Conservation (phyloP, 441 rosid genomes). For the Sinapis alba region DNA sequence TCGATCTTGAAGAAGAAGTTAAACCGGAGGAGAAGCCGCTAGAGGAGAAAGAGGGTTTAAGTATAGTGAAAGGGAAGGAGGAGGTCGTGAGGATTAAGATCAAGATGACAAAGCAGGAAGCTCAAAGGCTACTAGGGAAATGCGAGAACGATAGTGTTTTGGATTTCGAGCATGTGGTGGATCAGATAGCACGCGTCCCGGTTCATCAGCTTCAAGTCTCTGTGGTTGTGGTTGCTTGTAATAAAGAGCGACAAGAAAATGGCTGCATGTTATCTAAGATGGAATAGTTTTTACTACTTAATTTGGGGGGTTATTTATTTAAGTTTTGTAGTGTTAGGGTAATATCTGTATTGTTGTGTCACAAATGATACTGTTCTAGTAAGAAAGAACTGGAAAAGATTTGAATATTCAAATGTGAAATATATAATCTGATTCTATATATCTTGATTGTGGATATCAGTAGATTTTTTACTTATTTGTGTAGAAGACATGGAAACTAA, state of each 20-base stretch:
- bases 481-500: not conserved
- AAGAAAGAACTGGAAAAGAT: not conserved
- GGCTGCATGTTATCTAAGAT: constrained; percentile 18
- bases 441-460: not conserved
- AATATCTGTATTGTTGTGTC: not conserved
- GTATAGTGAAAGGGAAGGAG: constrained; percentile 14
- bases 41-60: constrained; percentile 20
- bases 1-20: constrained; percentile 21
- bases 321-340: constrained; percentile 7
- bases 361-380: not conserved
- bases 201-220: constrained; percentile 35
- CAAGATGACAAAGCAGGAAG: constrained; percentile 40
- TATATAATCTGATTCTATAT: not conserved
- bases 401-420: not conserved
- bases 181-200: constrained; percentile 32
- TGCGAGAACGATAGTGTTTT: constrained; percentile 30
- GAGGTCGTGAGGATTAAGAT: constrained; percentile 37
- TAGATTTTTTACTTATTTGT: not conserved
- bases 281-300: not conserved
- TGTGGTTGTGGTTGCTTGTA: constrained; percentile 28
- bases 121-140: constrained; percentile 27
- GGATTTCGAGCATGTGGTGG: constrained; percentile 29
- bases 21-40: constrained; percentile 22
- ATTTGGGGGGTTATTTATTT: not conserved
- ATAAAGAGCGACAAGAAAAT: constrained; percentile 10